Percentiles rank a stretch among this genome's conserved stretches.
These are phyloP conservation scores for Claviceps quebecensis DNA, from an alignment of 2,329 filamentous ascomycete genomes.

Conservation along the genomic window DNA sequence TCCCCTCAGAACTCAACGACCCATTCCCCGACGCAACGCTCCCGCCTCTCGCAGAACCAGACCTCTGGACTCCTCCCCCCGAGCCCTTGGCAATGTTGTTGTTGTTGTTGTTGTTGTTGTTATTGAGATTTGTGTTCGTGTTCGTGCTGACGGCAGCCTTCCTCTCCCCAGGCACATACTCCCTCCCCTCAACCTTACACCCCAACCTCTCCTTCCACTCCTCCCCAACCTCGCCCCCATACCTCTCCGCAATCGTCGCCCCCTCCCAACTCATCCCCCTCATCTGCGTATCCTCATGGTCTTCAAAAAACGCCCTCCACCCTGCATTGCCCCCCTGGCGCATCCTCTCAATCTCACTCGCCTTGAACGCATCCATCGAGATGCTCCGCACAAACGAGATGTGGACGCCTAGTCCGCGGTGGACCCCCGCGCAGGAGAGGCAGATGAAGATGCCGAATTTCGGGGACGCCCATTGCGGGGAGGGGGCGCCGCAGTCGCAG, in stretches of 20 bases:
- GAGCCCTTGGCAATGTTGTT: too few relatives aligned
- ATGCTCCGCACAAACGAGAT: conserved; percentile 97
- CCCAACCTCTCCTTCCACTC: conserved; percentile 87
- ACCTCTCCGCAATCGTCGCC: conserved; percentile 78
- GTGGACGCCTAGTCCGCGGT: conserved; percentile 89
- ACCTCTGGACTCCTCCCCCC: conserved; percentile 24
- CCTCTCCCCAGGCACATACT: conserved; percentile 67
- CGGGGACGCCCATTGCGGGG: conserved; percentile 93
- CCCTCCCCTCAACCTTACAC: conserved; percentile 74
- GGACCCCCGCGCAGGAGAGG: conserved; percentile 85
- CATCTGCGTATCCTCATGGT: conserved; percentile 51
- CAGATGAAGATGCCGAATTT: conserved; percentile 99
- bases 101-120: too few relatives aligned
- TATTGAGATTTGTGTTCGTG: too few relatives aligned
- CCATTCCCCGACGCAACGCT: too few relatives aligned
- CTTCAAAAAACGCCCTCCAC: conserved; percentile 79
- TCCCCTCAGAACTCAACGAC: too few relatives aligned
- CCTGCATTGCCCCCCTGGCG: conserved; percentile 76
- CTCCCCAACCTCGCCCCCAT: conserved; percentile 79
- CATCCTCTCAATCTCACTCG: conserved; percentile 86
- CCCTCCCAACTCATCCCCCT: conserved; percentile 65
- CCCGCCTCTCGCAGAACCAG: conserved; percentile 3
- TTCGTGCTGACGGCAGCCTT: conserved; percentile 23
- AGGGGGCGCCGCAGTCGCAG: conserved; percentile 90
- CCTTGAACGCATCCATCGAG: conserved; percentile 98